Conservation (phyloP, 2,329 filamentous ascomycete genomes). For the Xylariaceae sp. region DNA sequence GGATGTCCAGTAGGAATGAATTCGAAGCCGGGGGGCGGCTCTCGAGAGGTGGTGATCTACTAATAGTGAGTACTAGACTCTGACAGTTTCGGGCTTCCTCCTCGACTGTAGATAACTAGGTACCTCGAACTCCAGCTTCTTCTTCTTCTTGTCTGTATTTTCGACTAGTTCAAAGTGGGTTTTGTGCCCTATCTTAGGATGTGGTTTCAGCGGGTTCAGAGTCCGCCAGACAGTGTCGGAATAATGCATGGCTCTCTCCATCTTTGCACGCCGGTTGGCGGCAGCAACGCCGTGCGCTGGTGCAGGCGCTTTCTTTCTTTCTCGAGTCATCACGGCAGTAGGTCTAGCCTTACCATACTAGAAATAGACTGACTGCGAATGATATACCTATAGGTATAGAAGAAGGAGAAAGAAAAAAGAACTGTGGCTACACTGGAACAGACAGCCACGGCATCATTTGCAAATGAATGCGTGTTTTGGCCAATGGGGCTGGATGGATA, state of each 20-base stretch:
- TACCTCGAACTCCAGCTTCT: constrained; percentile 70
- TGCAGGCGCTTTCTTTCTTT: constrained; percentile 42
- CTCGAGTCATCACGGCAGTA: constrained; percentile 42
- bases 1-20: constrained; percentile 70
- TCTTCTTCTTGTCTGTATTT: constrained; percentile 69
- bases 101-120: constrained; percentile 23
- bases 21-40: constrained; percentile 66
- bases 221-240: constrained; percentile 39
- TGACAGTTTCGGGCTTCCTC: neutral
- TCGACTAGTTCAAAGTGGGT: constrained; percentile 70
- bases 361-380: constrained; percentile 28
- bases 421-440: constrained; percentile 33
- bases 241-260: constrained; percentile 38
- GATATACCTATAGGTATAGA: constrained; percentile 33
- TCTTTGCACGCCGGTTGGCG: constrained; percentile 38
- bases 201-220: constrained; percentile 42
- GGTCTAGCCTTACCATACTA: constrained; percentile 45
- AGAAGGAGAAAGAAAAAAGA: constrained; percentile 17
- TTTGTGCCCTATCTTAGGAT: constrained; percentile 61
- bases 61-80: constrained; percentile 32
- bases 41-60: constrained; percentile 59
- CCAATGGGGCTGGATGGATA: constrained; percentile 27
- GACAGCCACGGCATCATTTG: constrained; percentile 38
- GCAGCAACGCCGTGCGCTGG: constrained; percentile 36
- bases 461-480: constrained; percentile 33